Conservation (phyloP, 2,329 filamentous ascomycete genomes). For the Plenodomus tracheiphilus region DNA sequence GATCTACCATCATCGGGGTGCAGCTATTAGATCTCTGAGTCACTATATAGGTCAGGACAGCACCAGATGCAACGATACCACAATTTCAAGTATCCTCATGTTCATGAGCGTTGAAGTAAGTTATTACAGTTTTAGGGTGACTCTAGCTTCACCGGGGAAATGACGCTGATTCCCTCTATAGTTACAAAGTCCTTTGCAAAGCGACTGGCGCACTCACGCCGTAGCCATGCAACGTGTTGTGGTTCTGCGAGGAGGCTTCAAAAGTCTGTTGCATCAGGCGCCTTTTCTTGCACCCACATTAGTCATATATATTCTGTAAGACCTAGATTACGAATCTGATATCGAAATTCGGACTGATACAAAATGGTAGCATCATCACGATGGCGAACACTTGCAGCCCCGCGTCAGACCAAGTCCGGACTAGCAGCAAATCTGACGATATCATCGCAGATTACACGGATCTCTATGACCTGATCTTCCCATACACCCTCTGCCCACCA, state of each 20-base stretch:
- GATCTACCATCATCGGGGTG: constrained; percentile 34
- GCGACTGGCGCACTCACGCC: constrained; percentile 33
- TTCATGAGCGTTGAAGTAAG: constrained; percentile 35
- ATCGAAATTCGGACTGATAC: no score
- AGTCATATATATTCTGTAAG: constrained; percentile 33
- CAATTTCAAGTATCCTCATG: constrained; percentile 33
- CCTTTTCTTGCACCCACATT: constrained; percentile 25
- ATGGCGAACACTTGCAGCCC: constrained; percentile 33
- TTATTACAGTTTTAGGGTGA: background rate
- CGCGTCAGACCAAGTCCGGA: constrained; percentile 26
- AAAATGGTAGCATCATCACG: no score
- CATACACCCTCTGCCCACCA: constrained; percentile 31
- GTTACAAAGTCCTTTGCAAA: constrained; percentile 28
- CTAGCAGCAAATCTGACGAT: constrained; percentile 12
- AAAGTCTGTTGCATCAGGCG: constrained; percentile 14
- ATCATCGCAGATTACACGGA: constrained; percentile 19
- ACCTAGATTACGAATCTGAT: no score
- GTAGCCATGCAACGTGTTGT: constrained; percentile 30
- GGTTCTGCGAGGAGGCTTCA: constrained; percentile 33
- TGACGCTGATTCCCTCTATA: constrained; percentile 5
- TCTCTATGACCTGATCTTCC: constrained; percentile 33
- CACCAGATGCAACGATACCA: constrained; percentile 27
- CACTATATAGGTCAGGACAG: constrained; percentile 27
- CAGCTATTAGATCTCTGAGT: constrained; percentile 30
- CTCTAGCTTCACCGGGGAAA: background rate